These are phyloP conservation scores for Heliocybe sulcata DNA, from an alignment of 1,284 basidiomycete species.

Conservation along the genomic window DNA sequence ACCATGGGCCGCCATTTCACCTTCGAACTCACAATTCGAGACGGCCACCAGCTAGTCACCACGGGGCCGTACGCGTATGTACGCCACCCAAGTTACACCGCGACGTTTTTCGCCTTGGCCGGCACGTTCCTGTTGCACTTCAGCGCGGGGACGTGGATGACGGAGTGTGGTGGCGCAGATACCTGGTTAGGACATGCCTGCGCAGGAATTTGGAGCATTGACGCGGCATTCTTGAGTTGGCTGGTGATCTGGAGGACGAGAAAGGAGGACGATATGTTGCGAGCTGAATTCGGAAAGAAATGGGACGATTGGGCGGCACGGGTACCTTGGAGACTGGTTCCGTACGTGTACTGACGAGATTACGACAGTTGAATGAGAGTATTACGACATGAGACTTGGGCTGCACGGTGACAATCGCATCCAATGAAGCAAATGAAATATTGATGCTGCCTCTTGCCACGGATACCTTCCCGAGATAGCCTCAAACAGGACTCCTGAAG, in stretches of 20 bases:
- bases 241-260: constrained; percentile 4
- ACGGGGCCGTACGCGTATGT: constrained; percentile 22
- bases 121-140: constrained; percentile 4
- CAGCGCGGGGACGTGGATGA: constrained; percentile 5
- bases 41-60: constrained; percentile 20
- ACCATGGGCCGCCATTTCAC: constrained; percentile 22
- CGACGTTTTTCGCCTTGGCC: not conserved
- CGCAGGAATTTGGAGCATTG: not conserved
- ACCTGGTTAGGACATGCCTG: not conserved
- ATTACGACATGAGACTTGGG: too few relatives aligned
- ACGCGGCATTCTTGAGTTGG: not conserved
- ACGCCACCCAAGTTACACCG: constrained; percentile 23
- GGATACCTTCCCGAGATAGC: too few relatives aligned
- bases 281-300: constrained; percentile 9
- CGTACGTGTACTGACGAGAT: constrained; percentile 8
- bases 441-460: too few relatives aligned
- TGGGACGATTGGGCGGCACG: constrained; percentile 10
- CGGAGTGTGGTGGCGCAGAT: not conserved
- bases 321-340: constrained; percentile 11
- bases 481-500: too few relatives aligned
- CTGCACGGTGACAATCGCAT: too few relatives aligned
- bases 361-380: too few relatives aligned
- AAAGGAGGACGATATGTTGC: constrained; percentile 10
- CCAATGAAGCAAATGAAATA: too few relatives aligned
- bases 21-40: constrained; percentile 19